Percentiles rank a stretch among this genome's conserved stretches.
Conservation (phyloP, 345 rosid species). For the Eucalyptus curtisii region DNA sequence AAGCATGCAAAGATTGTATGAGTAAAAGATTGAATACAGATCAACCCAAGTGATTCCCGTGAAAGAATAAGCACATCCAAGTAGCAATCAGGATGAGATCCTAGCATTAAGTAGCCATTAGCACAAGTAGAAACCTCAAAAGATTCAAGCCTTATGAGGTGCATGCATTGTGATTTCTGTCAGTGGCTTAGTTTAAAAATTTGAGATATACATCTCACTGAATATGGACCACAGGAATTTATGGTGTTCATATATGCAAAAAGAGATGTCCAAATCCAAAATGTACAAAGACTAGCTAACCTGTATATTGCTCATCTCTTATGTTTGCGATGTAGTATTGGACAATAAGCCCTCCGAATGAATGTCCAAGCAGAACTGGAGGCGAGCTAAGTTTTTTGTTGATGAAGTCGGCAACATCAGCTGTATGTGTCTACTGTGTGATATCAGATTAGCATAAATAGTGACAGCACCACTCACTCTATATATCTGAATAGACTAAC, state of each 20-base stretch:
- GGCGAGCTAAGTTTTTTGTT: constrained; percentile 32
- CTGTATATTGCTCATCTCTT: constrained; percentile 11
- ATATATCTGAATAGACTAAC: neutral
- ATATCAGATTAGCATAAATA: neutral
- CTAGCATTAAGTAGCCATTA: neutral
- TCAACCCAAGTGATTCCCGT: neutral
- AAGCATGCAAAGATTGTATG: neutral
- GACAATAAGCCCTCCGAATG: constrained; percentile 85
- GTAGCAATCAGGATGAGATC: neutral
- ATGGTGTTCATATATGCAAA: neutral
- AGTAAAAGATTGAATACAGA: neutral
- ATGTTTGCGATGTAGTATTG: constrained; percentile 67
- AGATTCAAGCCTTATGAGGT: neutral
- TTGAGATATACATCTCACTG: neutral
- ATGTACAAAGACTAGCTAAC: constrained; percentile 8
- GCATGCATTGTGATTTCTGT: neutral
- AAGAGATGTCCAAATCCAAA: neutral
- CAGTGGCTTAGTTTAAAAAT: neutral
- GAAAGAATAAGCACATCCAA: neutral
- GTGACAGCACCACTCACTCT: neutral
- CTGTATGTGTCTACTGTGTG: constrained; percentile 80
- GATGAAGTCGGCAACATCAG: constrained; percentile 71
- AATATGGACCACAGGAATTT: neutral
- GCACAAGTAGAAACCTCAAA: neutral
- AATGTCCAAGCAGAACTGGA: constrained; percentile 81